Evolutionary conservation across 352 stramenopile genomes (phyloP).

Genomic region (Phytophthora syringae): DNA sequence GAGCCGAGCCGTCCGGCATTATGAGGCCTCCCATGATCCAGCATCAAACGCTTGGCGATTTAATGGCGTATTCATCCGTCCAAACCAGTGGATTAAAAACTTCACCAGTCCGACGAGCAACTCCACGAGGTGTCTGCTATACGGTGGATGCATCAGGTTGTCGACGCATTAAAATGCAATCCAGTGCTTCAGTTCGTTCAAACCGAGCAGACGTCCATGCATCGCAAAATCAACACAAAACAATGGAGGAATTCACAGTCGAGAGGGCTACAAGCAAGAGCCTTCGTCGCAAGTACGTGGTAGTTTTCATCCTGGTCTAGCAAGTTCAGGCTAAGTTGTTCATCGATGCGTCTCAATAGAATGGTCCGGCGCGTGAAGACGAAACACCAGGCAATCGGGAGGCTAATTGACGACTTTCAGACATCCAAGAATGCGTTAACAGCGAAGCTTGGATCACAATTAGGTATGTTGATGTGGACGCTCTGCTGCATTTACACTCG

Average conservation of each 20-base stretch:
- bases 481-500: slow-evolving; percentile 18
- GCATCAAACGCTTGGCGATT: slow-evolving; percentile 21
- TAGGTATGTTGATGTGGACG: slow-evolving; percentile 22
- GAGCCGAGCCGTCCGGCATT: not conserved
- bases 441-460: slow-evolving; percentile 60
- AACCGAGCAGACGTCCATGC: slow-evolving; percentile 1
- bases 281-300: slow-evolving; percentile 65
- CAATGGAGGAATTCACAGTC: slow-evolving; percentile 52
- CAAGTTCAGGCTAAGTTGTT: not conserved
- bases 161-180: slow-evolving; percentile 78
- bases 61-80: slow-evolving; percentile 22
- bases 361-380: slow-evolving; percentile 65
- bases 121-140: slow-evolving; percentile 69
- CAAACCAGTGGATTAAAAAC: slow-evolving; percentile 14
- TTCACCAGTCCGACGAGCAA: slow-evolving; percentile 17
- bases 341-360: slow-evolving; percentile 23
- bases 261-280: slow-evolving; percentile 65
- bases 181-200: slow-evolving; percentile 18
- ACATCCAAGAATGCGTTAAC: slow-evolving; percentile 44
- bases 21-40: not conserved
- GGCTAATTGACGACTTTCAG: slow-evolving; percentile 54
- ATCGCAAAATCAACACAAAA: slow-evolving; percentile 14
- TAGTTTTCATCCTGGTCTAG: not conserved
- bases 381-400: slow-evolving; percentile 52
- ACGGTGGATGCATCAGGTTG: slow-evolving; percentile 67